These are phyloP conservation scores for Houttuynia cordata DNA, from an alignment of 164 flowering plant species.

Conservation along the genomic window DNA sequence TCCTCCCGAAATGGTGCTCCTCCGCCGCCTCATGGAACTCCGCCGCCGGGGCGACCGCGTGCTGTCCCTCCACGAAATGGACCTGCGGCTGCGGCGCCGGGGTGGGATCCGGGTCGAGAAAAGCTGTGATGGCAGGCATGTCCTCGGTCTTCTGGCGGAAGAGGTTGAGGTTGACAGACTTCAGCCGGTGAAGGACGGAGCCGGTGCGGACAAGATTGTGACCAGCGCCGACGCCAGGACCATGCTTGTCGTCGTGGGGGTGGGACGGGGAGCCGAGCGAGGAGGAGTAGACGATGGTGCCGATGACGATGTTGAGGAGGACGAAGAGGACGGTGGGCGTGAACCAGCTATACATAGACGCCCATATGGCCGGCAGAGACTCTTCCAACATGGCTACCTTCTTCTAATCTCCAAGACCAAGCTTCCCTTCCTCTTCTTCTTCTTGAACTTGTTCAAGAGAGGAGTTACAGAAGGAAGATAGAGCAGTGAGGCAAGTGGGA, in stretches of 20 bases:
- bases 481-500: too few relatives aligned
- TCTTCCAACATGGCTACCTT: slow-evolving; percentile 12
- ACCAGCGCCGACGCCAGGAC: neutral
- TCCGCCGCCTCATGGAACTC: neutral
- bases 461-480: too few relatives aligned
- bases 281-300: slow-evolving; percentile 39
- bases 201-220: slow-evolving; percentile 19
- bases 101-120: neutral
- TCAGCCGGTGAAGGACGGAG: slow-evolving; percentile 29
- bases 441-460: neutral
- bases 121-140: neutral
- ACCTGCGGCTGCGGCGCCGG: neutral
- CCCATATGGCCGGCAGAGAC: slow-evolving; percentile 18
- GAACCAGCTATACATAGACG: slow-evolving; percentile 39
- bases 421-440: neutral
- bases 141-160: slow-evolving; percentile 14
- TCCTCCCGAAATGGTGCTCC: slow-evolving; percentile 4
- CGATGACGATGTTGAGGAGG: slow-evolving; percentile 48
- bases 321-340: slow-evolving; percentile 60
- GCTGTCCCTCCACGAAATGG: neutral
- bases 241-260: neutral
- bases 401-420: neutral
- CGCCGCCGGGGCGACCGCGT: neutral
- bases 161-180: slow-evolving; percentile 19
- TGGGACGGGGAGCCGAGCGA: slow-evolving; percentile 4